Conservation (phyloP, 805 yeast genomes). For the Saturnispora gosingensis region DNA sequence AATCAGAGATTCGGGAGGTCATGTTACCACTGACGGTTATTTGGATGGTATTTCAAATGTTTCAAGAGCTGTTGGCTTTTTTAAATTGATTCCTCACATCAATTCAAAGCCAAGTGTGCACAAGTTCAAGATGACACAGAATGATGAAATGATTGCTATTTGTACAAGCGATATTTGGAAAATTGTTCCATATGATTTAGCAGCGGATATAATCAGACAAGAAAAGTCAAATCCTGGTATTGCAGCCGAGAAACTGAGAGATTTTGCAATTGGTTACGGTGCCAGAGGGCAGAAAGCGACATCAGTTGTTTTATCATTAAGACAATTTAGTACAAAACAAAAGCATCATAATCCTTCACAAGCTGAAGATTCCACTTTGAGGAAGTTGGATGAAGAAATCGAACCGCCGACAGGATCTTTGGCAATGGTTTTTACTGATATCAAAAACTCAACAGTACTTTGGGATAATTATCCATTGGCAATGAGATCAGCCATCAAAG, state of each 20-base stretch:
- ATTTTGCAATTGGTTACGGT: slow-evolving; percentile 90
- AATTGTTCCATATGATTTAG: slow-evolving; percentile 67
- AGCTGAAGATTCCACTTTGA: slow-evolving; percentile 66
- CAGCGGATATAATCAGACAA: slow-evolving; percentile 82
- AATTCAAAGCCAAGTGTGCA: slow-evolving; percentile 80
- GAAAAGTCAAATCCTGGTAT: slow-evolving; percentile 74
- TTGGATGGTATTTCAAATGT: slow-evolving; percentile 76
- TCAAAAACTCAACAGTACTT: slow-evolving; percentile 81
- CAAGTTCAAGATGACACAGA: slow-evolving; percentile 46
- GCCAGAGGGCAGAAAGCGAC: slow-evolving; percentile 61
- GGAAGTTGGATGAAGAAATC: slow-evolving; percentile 82
- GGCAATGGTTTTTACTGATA: slow-evolving; percentile 96
- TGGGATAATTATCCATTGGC: slow-evolving; percentile 94
- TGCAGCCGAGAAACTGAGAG: slow-evolving; percentile 90
- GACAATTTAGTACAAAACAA: slow-evolving; percentile 36
- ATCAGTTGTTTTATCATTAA: slow-evolving; percentile 69
- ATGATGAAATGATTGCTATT: slow-evolving; percentile 78
- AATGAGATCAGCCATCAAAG: slow-evolving; percentile 93
- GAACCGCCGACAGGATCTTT: slow-evolving; percentile 91
- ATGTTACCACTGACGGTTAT: slow-evolving; percentile 74
- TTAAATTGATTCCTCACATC: slow-evolving; percentile 76
- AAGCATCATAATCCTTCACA: slow-evolving; percentile 33
- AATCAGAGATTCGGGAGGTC: slow-evolving; percentile 86
- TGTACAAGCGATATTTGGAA: slow-evolving; percentile 87
- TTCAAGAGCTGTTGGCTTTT: slow-evolving; percentile 88